phyloP scores from a whole-genome alignment of 139 green algal species.

The Edaphochlamys debaryana region DNA sequence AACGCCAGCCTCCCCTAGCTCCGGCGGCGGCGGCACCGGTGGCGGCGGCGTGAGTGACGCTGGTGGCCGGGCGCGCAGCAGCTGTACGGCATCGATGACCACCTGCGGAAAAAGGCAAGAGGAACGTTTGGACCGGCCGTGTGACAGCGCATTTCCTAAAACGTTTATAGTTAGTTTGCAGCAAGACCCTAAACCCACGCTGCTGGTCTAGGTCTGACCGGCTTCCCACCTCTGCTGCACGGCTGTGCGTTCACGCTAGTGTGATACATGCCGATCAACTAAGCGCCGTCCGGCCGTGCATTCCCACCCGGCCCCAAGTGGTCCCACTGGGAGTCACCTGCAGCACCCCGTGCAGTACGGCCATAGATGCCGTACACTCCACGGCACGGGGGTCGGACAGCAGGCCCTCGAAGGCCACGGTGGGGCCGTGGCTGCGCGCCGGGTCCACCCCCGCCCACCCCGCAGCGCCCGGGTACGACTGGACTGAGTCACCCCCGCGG shows the following conservation, averaged over 20 bases:
- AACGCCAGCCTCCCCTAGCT: neutral
- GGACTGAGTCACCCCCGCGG: neutral
- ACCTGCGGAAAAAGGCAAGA: too few species aligned
- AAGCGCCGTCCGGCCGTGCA: too few species aligned
- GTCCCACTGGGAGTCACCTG: too few species aligned
- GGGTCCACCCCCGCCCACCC: neutral
- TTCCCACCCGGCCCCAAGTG: too few species aligned
- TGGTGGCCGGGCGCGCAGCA: constrained; percentile 1
- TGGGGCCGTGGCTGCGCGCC: neutral
- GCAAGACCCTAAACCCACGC: too few species aligned
- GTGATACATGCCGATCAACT: too few species aligned
- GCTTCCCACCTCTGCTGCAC: too few species aligned
- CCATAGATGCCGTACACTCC: constrained; percentile 3
- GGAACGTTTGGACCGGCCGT: too few species aligned
- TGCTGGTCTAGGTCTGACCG: too few species aligned
- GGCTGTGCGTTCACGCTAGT: too few species aligned
- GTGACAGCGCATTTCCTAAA: too few species aligned
- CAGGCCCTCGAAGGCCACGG: neutral
- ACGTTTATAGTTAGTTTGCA: too few species aligned
- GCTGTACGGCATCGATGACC: constrained; percentile 25
- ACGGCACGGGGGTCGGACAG: neutral
- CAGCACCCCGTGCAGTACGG: constrained; percentile 15
- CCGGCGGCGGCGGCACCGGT: constrained; percentile 7
- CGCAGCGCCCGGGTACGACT: neutral
- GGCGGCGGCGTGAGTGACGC: constrained; percentile 8